Percentiles rank a stretch among this genome's conserved stretches.
These are phyloP conservation scores for Pseudomonodictys pantanalensis DNA, from an alignment of 495 filamentous ascomycete genomes.

Conservation along the genomic window DNA sequence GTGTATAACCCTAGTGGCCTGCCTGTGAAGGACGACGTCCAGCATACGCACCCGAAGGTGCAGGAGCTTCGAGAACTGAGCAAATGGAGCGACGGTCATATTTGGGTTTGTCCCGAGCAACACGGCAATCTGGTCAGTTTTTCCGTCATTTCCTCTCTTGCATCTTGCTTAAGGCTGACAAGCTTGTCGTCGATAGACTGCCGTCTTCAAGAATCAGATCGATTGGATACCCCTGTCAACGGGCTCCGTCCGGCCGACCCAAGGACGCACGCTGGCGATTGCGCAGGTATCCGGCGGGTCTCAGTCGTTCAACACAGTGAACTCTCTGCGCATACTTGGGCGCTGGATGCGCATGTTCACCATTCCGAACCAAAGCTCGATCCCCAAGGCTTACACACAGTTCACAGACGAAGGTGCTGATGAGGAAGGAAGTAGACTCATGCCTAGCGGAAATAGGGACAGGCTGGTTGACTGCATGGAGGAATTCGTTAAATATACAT, in stretches of 20 bases:
- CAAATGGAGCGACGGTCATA: conserved; percentile 66
- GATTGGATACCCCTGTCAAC: conserved; percentile 69
- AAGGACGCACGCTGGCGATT: conserved; percentile 64
- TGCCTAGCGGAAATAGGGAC: conserved; percentile 62
- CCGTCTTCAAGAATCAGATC: conserved; percentile 73
- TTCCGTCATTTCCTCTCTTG: background rate
- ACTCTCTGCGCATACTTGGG: conserved; percentile 64
- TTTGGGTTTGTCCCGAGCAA: conserved; percentile 70
- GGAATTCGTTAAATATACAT: conserved; percentile 72
- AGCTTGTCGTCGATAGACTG: conserved; percentile 46
- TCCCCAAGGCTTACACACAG: conserved; percentile 64
- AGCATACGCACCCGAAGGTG: conserved; percentile 59
- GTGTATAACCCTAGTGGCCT: conserved; percentile 61
- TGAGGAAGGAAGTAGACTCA: conserved; percentile 54
- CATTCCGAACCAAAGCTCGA: conserved; percentile 66
- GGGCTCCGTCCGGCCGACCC: conserved; percentile 64
- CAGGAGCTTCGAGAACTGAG: conserved; percentile 63
- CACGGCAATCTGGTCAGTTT: conserved; percentile 60
- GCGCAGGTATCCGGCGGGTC: conserved; percentile 65
- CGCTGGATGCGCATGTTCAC: conserved; percentile 79
- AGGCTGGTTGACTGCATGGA: conserved; percentile 74
- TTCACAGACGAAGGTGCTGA: conserved; percentile 55
- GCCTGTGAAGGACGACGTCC: conserved; percentile 62
- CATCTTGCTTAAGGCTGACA: background rate
- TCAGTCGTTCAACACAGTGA: conserved; percentile 74